These are phyloP conservation scores for Akanthomyces lecanii DNA, from an alignment of 2,329 filamentous ascomycete species.

Conservation along the genomic window DNA sequence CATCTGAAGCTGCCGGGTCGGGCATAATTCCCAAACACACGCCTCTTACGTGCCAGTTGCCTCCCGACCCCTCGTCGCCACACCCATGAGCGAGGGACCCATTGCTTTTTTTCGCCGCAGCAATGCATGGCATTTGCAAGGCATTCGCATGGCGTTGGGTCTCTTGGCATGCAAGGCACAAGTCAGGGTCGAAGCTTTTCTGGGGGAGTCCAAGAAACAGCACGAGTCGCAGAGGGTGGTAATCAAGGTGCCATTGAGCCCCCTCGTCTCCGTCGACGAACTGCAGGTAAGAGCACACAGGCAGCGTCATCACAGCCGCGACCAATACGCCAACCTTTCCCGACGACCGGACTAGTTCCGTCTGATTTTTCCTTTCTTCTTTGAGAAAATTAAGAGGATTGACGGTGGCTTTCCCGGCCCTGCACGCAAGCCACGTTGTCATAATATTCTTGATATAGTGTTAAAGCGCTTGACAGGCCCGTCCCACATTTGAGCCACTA, in stretches of 20 bases:
- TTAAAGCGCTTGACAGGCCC: not conserved
- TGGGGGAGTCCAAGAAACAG: constrained; percentile 4
- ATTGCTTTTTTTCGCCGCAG: not conserved
- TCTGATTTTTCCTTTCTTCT: not conserved
- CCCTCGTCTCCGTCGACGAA: not conserved
- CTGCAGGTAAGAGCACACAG: not conserved
- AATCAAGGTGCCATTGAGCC: not conserved
- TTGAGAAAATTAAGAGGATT: constrained; percentile 3
- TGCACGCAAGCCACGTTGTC: not conserved
- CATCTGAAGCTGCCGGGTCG: constrained; percentile 2
- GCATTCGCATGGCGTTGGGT: too few species aligned
- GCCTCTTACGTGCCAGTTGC: not conserved
- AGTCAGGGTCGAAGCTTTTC: not conserved
- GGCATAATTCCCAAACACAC: constrained; percentile 10
- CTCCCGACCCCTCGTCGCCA: not conserved
- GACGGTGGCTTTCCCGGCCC: not conserved
- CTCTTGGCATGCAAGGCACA: not conserved
- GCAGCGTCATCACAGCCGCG: not conserved
- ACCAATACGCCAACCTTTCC: not conserved
- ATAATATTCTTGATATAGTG: not conserved
- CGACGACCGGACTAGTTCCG: not conserved
- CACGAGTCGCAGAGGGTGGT: constrained; percentile 10
- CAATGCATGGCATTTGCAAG: not conserved
- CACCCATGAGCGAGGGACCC: not conserved
- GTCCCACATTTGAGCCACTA: not conserved